These are phyloP conservation scores for Colletotrichum sp. DNA, from an alignment of 2,329 filamentous ascomycete species.

Conservation along the genomic window DNA sequence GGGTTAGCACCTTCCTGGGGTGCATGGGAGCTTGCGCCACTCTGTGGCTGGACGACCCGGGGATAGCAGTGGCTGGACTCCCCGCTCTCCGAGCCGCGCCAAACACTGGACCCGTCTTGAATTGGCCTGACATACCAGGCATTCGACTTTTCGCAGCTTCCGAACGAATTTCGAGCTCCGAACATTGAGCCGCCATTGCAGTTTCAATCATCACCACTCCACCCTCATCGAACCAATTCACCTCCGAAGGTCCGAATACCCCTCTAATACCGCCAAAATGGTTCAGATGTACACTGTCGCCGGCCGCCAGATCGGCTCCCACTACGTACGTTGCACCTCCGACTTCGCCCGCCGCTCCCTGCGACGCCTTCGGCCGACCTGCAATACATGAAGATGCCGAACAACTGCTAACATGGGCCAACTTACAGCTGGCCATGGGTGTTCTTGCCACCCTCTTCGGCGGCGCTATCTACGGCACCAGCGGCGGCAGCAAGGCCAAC, in stretches of 20 bases:
- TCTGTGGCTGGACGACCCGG: background rate
- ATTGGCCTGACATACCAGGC: conserved; percentile 11
- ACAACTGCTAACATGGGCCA: conserved; percentile 22
- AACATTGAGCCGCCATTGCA: conserved; percentile 10
- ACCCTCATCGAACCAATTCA: conserved; percentile 30
- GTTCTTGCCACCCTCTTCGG: conserved; percentile 55
- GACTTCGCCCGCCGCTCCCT: background rate
- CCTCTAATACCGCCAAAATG: conserved; percentile 43
- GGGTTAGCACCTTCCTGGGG: background rate
- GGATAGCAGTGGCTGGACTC: background rate
- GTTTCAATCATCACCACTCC: conserved; percentile 29
- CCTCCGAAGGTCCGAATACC: conserved; percentile 25
- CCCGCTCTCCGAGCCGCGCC: background rate
- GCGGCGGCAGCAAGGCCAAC: conserved; percentile 49
- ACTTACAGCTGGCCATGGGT: conserved; percentile 59
- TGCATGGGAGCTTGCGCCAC: conserved; percentile 7
- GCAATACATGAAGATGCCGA: background rate
- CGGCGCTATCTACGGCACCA: conserved; percentile 38
- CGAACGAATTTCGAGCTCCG: conserved; percentile 25
- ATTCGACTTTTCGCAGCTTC: conserved; percentile 2
- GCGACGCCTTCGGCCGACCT: background rate
- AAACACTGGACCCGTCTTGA: background rate
- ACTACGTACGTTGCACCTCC: conserved; percentile 55
- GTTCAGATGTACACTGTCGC: conserved; percentile 58
- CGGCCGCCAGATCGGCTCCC: conserved; percentile 65